Conservation (phyloP, 306 rosid genomes). For the Cucurbita ficifolia region DNA sequence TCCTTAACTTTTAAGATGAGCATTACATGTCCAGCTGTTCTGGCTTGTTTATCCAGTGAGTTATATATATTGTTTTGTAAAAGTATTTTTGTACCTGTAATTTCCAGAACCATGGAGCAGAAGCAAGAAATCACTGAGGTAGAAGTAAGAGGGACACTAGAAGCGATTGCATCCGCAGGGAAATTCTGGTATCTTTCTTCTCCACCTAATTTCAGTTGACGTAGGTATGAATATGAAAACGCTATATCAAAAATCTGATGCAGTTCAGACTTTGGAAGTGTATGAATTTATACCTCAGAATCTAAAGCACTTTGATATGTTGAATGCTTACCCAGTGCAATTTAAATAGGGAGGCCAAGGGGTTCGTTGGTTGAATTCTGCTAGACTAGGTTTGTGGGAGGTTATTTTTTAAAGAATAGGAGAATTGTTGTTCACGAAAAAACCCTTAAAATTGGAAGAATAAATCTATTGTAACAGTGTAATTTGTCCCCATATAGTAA, state of each 20-base stretch:
- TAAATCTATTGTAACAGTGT: not conserved
- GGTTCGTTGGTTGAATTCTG: not conserved
- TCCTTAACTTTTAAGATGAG: not conserved
- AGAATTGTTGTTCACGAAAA: not conserved
- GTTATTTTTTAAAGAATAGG: not conserved
- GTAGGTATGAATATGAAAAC: not conserved
- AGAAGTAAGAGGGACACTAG: constrained; percentile 25
- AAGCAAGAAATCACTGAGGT: constrained; percentile 16
- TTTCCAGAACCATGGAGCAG: constrained; percentile 17
- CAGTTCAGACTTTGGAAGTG: not conserved
- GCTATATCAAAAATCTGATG: not conserved
- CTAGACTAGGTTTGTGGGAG: not conserved
- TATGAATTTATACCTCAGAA: not conserved
- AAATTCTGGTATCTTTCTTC: constrained; percentile 30
- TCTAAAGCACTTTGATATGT: not conserved
- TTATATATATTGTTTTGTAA: not conserved
- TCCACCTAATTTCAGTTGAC: not conserved
- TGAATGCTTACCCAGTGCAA: not conserved
- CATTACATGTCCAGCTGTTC: not conserved
- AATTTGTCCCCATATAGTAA: not conserved
- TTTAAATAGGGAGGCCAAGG: not conserved
- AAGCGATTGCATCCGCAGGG: constrained; percentile 45
- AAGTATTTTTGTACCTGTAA: not conserved
- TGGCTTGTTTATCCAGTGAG: not conserved
- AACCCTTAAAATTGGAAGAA: not conserved